phyloP scores from a whole-genome alignment of 495 filamentous ascomycete species.

The Neurospora sp. region DNA sequence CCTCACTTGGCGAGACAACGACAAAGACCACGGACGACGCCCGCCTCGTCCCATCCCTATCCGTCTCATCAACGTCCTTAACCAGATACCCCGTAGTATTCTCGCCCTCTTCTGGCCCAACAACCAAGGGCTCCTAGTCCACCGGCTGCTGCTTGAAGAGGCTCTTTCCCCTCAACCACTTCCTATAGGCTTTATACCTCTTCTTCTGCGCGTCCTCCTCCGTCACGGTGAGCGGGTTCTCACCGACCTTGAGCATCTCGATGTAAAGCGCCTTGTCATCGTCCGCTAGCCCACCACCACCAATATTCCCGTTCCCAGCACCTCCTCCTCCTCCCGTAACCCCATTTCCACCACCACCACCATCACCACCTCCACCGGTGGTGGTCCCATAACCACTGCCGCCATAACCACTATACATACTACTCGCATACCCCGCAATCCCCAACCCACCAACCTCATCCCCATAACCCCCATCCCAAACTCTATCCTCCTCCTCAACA shows the following conservation, averaged over 20 bases:
- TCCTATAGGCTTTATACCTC: conserved; percentile 88
- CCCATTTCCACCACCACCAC: not conserved
- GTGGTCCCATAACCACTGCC: not conserved
- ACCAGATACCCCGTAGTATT: not conserved
- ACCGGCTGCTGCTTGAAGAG: conserved; percentile 83
- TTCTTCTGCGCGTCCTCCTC: conserved; percentile 80
- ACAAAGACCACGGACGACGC: not conserved
- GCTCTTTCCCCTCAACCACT: conserved; percentile 88
- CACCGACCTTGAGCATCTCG: conserved; percentile 63
- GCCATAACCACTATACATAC: not conserved
- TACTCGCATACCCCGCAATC: not conserved
- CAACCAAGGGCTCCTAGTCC: conserved; percentile 33
- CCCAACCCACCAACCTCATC: not conserved
- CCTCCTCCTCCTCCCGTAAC: not conserved
- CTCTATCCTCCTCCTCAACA: not conserved
- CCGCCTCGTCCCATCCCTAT: not conserved
- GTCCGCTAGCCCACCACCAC: conserved; percentile 27
- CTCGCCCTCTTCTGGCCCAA: conserved; percentile 2
- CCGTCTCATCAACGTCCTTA: not conserved
- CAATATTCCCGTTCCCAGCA: not conserved
- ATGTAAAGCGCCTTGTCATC: conserved; percentile 65
- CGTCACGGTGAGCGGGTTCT: conserved; percentile 79
- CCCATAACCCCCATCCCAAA: not conserved
- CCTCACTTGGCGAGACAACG: not conserved
- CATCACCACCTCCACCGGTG: not conserved